Evolutionary conservation across 2,329 filamentous ascomycete genomes (phyloP), one percentile per base, ranked within the genome.

Genomic region (Ophiognomonia clavigignenti-juglandacearum): DNA sequence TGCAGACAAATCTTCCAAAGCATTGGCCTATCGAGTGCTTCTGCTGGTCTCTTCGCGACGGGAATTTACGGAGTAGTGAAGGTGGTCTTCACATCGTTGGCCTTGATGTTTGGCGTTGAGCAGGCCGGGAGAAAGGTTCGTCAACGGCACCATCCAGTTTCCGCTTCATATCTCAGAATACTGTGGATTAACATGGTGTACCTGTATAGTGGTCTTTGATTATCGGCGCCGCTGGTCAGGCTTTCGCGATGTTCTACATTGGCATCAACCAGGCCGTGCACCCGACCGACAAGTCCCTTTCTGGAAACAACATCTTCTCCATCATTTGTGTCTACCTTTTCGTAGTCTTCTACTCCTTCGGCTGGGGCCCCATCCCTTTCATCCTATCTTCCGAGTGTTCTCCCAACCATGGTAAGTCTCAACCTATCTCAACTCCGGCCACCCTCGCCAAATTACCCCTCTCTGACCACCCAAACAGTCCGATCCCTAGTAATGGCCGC

Each of bases 1-100:
- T 6, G 14, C 11, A 45, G 43, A 32, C 49, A 51, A 39, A 87
- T 88, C 56, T 88, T 88, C 67, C 66, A 68, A 37, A 74, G 79
- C 54, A 70, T 88, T 3, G 85, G 85, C 16, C 72, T 88, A 55
- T 63, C 61, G 20, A 69, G 69, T 11, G 80, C 74, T 6, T 62
- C 74, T 32, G 72, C 76, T 34, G 78, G 77, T 16, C 76, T 88
- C 20, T 86, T 88, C 60, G 83, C 85, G 4, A 88, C 85, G 0
- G 85, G 85, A 34, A 77, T 88, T 54, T 88, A 88, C 59, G 85
- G 85, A 22, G 74, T 88, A 45, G 78, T 86, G 47, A 88, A 88
- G 63, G 81, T 84, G 65, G 64, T 72, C 9, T 77, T 51, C 14
- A 51, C 49, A 11, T 18, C 49, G 2, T 39, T 51, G 6, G 49